Percentiles rank a stretch among this genome's conserved stretches.
These are phyloP conservation scores for Aspergillus sp. DNA, from an alignment of 2,329 filamentous ascomycete species.

Conservation along the genomic window DNA sequence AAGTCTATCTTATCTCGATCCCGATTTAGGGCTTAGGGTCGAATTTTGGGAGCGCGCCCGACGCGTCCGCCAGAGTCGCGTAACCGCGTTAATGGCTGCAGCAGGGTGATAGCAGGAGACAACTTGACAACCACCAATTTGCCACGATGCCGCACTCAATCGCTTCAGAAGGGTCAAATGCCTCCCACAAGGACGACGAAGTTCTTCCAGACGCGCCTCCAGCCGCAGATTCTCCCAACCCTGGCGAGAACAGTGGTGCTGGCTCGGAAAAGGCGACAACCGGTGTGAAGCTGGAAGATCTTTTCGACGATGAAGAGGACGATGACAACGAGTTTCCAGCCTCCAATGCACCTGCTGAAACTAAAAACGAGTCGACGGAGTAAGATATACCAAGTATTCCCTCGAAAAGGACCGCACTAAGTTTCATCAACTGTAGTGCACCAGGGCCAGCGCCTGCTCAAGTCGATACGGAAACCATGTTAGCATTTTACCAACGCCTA, in stretches of 20 bases:
- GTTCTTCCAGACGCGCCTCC: constrained; percentile 43
- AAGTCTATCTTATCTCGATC: no score
- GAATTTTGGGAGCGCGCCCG: constrained; percentile 19
- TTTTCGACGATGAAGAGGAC: constrained; percentile 60
- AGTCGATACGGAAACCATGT: constrained; percentile 81
- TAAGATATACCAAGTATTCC: constrained; percentile 26
- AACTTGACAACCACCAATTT: neutral
- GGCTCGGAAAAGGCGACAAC: constrained; percentile 19
- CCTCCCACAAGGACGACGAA: constrained; percentile 39
- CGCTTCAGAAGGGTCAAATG: constrained; percentile 39
- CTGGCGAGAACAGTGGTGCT: constrained; percentile 8
- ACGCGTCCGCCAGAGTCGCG: constrained; percentile 14
- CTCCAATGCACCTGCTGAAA: constrained; percentile 51
- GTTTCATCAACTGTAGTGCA: constrained; percentile 22
- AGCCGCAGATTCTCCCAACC: constrained; percentile 9
- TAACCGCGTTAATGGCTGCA: constrained; percentile 19
- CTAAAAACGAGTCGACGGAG: constrained; percentile 38
- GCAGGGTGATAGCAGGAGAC: neutral
- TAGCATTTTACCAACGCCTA: constrained; percentile 90
- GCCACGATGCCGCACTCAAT: constrained; percentile 40
- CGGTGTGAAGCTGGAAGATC: constrained; percentile 54
- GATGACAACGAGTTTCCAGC: constrained; percentile 54
- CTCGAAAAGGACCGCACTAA: constrained; percentile 14
- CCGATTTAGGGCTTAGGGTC: constrained; percentile 22
- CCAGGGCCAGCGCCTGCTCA: constrained; percentile 41